Evolutionary conservation across 2,329 filamentous ascomycete species (phyloP), one percentile per base, ranked within the genome.

Genomic region (Phialophora chinensis): DNA sequence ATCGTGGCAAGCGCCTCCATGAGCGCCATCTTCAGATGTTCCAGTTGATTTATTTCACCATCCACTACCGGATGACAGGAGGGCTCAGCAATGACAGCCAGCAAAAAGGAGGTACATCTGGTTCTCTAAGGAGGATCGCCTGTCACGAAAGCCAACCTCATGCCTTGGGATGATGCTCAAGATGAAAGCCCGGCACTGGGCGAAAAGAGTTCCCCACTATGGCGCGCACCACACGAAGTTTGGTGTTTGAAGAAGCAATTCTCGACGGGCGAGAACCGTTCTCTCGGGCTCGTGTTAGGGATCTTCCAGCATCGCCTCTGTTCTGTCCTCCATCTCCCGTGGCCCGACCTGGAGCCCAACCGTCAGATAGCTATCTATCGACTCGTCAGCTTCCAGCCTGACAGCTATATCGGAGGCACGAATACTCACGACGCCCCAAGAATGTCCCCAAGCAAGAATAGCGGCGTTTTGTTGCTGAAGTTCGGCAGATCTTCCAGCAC

Each of bases 401-500:
- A 17, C 3, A 42, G 1, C 29, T 3, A 27, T 20, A 10, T 11
- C 42, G 8, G 12, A 52, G 25, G 8, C 38, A 49, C 10, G 38
- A 4, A 2, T 12, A 35, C 44, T 64, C 54, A 60, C 55, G 47
- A 44, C 29, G 29, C 14, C 27, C 60, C 60, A 25, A 66, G 58
- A 58, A 70, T 57, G 29, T 65, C 44, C 6, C 68, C 70, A 17
- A 35, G 35, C 44, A 71, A 44, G 42, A 72, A 62, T 2, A 66
- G 1, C 0, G 70, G 69, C 12, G 17, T 20, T 49, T 66, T 69
- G 64, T 72, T 68, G 58, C 65, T 68, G 67, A 72, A 72, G 57
- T 69, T 68, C 57, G 66, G 44, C 6, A 72, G 57, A 42, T 71
- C 71, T 14, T n/a, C 69, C 11, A 72, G 23, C 3, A 72, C 63